phyloP scores from a whole-genome alignment of 1,284 basidiomycete species.

The Xerocomus nothofagi region DNA sequence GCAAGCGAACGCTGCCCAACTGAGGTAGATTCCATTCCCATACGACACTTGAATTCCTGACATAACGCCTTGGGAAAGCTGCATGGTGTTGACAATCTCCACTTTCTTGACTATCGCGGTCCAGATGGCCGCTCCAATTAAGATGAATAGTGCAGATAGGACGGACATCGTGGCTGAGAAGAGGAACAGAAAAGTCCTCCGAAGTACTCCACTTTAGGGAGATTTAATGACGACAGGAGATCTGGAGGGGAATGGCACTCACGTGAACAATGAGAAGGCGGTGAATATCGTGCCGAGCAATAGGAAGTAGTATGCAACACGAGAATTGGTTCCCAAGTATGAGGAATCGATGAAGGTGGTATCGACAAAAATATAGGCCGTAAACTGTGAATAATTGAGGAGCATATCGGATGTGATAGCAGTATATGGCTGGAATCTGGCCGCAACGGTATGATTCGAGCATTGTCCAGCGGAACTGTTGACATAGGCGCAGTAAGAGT shows the following conservation, averaged over 20 bases:
- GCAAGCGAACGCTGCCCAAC: conserved; percentile 71
- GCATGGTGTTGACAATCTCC: conserved; percentile 54
- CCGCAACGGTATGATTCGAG: conserved; percentile 58
- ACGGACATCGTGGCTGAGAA: conserved; percentile 63
- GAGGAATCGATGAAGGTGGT: conserved; percentile 61
- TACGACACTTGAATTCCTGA: conserved; percentile 61
- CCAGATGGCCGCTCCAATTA: conserved; percentile 74
- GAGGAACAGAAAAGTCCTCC: conserved; percentile 65
- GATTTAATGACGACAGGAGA: conserved; percentile 8
- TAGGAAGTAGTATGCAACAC: conserved; percentile 72
- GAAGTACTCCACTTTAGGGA: conserved; percentile 58
- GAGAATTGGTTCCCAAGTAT: conserved; percentile 62
- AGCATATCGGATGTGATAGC: conserved; percentile 66
- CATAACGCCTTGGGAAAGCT: conserved; percentile 44
- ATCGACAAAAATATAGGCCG: conserved; percentile 52
- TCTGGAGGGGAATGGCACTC: conserved; percentile 21
- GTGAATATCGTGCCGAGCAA: conserved; percentile 70
- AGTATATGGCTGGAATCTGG: conserved; percentile 60
- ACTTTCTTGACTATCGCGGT: conserved; percentile 69
- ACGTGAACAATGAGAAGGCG: conserved; percentile 63
- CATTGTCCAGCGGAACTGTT: conserved; percentile 61
- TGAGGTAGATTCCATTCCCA: conserved; percentile 62
- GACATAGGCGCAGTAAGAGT: conserved; percentile 73
- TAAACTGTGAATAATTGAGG: conserved; percentile 56
- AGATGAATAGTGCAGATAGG: conserved; percentile 58